phyloP scores from a whole-genome alignment of 805 yeast species.

The Saturnispora galanensis region DNA sequence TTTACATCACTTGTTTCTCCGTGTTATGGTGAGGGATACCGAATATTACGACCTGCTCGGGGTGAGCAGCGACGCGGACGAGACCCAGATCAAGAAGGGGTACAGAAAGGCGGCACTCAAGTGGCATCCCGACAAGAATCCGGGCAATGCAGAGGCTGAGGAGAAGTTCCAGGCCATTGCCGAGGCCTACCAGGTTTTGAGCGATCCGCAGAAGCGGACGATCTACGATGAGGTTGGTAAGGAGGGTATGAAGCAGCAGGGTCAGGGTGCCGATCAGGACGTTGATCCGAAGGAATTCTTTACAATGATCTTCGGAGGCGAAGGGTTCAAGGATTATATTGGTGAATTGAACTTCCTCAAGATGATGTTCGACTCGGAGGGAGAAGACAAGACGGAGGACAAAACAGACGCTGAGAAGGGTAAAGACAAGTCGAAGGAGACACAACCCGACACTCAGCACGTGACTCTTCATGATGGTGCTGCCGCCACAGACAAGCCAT shows the following conservation, averaged over 20 bases:
- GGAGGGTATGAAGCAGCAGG: conserved; percentile 35
- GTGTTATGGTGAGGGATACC: conserved; percentile 67
- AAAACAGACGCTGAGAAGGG: too few species aligned
- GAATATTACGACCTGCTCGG: conserved; percentile 62
- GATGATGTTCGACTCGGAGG: conserved; percentile 44
- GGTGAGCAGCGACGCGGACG: conserved; percentile 47
- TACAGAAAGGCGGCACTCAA: conserved; percentile 67
- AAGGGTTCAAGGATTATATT: conserved; percentile 74
- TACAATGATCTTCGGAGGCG: conserved; percentile 77
- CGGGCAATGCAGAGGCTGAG: conserved; percentile 66
- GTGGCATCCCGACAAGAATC: conserved; percentile 77
- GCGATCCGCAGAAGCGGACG: conserved; percentile 51
- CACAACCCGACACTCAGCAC: conserved; percentile 3
- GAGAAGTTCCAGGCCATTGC: conserved; percentile 51
- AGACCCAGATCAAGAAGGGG: conserved; percentile 65
- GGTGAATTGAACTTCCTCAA: conserved; percentile 78
- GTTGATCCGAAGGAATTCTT: conserved; percentile 70
- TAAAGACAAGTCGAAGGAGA: background rate
- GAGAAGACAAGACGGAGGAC: conserved; percentile 33
- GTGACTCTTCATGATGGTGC: conserved; percentile 9
- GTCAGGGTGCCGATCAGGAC: conserved; percentile 48
- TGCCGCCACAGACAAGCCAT: conserved; percentile 2
- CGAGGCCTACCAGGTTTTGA: conserved; percentile 72
- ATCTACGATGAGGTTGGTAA: conserved; percentile 71
- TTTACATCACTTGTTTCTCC: background rate